Evolutionary conservation across 2,329 filamentous ascomycete species (phyloP), one percentile per base, ranked within the genome.

Genomic region (Aureobasidium sp.): DNA sequence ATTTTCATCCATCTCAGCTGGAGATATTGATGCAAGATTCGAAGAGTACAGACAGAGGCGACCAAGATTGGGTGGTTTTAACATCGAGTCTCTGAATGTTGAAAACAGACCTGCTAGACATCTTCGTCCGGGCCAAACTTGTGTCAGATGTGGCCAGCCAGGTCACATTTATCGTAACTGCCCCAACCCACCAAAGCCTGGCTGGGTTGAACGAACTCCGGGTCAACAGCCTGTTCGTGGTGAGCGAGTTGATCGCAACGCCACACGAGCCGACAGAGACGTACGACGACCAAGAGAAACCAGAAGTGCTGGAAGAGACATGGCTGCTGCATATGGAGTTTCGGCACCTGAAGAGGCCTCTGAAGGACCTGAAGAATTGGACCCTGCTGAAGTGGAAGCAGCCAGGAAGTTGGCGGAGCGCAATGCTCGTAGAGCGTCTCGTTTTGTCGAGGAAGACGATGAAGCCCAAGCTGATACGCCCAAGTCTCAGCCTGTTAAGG

Each of bases 11-110:
- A 50, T 39, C 11, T 57, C 61, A 44, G 44, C 48, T 8, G 37
- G 32, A 45, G 61, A 54, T 32, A 59, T 67, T 59, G 68, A 70
- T 57, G 54, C 60, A 59, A 62, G 63, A 45, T 62, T 65, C 10
- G 64, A 66, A 54, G 62, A 63, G 41, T 67, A 69, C 64, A 61
- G 66, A 13, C 29, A 32, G 11, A 45, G 34, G 25, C 39, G 59
- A 32, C 59, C 49, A 16, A 27, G 25, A 30, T 49, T 49, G 11
- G 45, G 57, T 9, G 21, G 30, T 16, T 59, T 59, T 36, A 36
- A 59, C 29, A 59, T 59, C 27, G 34, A 59, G 11, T 49, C 57
- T 13, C 11, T 59, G 14, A 54, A 61, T 9, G 30, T 61, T 3
- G 39, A 61, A n/a, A 54, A 16, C 16, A 48, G 39, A 30, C 39